Evolutionary conservation across 2,329 filamentous ascomycete genomes (phyloP), one percentile per base, ranked within the genome.

Genomic region (Emmonsiellopsis sp.): DNA sequence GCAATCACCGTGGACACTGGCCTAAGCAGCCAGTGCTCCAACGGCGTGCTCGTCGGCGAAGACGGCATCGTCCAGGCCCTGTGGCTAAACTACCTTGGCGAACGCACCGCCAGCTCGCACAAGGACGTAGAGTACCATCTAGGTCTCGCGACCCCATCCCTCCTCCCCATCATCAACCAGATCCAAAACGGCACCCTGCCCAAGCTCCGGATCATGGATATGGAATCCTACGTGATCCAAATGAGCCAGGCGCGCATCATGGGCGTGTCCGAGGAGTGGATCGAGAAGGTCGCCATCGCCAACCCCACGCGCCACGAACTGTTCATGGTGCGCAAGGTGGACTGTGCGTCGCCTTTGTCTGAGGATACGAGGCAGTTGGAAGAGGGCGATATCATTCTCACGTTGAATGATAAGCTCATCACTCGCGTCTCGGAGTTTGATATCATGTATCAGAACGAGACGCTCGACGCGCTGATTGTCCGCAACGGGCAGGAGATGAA

Each of bases 241-340:
- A 97, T 98, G 92, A 87, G 87, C 40, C 93, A 98, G 72, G 92
- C 89, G 13, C 86, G 91, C 38, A 89, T 97, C 60, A 97, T 98
- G 91, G 93, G 93, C 8, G 89, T 97, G 1, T 89, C 88, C 0
- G 91, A 97, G 63, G 86, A 94, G 57, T 97, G 92, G 93, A 95
- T 98, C 63, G 80, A 88, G 62, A 87, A 89, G 70, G 92, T 96
- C 2, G 85, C 93, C 51, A 78, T 84, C 59, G 89, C 89, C 57
- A 96, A 98, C 69, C 87, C 89, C 40, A 85, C 93, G 50, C 87
- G 90, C 54, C 93, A 98, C 67, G 93, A 98, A 72, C 81, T 98
- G 38, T 98, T 98, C 76, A 96, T 98, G 87, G 89, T 98, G 32
- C 86, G 89, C 63, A 98, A 98, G 74, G 85, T 95, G 56, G 77